A percentile compares a stretch with the other conserved stretches of the same genome.
Evolutionary conservation across 1,284 basidiomycete genomes (phyloP).

Genomic region (Cryptococcus jaspeensis): DNA sequence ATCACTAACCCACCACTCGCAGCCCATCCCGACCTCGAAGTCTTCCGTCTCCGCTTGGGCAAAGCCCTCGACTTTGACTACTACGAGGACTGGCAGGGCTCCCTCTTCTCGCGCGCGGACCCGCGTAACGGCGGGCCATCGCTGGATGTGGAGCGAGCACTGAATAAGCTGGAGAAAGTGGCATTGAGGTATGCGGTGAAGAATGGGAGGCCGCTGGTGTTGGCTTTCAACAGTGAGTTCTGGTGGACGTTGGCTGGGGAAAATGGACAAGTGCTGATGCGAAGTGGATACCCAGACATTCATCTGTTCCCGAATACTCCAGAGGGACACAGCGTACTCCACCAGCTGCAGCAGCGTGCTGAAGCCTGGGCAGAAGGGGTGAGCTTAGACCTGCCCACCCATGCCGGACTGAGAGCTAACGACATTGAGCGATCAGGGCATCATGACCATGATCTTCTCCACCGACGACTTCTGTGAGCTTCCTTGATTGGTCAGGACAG

Average conservation of each 20-base stretch:
- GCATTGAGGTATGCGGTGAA: slow-evolving; percentile 63
- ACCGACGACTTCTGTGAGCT: slow-evolving; percentile 70
- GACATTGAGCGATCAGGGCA: slow-evolving; percentile 55
- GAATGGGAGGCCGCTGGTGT: slow-evolving; percentile 66
- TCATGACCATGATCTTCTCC: slow-evolving; percentile 74
- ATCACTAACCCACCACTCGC: slow-evolving; percentile 52
- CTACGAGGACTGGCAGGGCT: slow-evolving; percentile 67
- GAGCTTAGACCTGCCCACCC: slow-evolving; percentile 21
- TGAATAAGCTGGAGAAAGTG: slow-evolving; percentile 84
- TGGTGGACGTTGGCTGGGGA: too few relatives aligned
- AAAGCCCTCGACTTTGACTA: slow-evolving; percentile 60
- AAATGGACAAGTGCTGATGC: too few relatives aligned
- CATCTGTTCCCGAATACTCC: slow-evolving; percentile 78
- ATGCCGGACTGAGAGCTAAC: slow-evolving; percentile 2
- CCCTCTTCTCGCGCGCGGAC: slow-evolving; percentile 71
- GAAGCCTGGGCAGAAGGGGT: slow-evolving; percentile 82
- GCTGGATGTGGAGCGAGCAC: slow-evolving; percentile 77
- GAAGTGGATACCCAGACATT: too few relatives aligned
- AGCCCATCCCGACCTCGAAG: slow-evolving; percentile 66
- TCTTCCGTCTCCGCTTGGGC: slow-evolving; percentile 76
- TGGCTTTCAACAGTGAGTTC: slow-evolving; percentile 63
- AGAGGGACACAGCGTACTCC: slow-evolving; percentile 69
- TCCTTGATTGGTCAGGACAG: slow-evolving; percentile 13
- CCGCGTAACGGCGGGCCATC: slow-evolving; percentile 78
- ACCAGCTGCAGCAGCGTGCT: slow-evolving; percentile 79